phyloP scores from a whole-genome alignment of 805 yeast species.

The Metschnikowia koreensis region DNA sequence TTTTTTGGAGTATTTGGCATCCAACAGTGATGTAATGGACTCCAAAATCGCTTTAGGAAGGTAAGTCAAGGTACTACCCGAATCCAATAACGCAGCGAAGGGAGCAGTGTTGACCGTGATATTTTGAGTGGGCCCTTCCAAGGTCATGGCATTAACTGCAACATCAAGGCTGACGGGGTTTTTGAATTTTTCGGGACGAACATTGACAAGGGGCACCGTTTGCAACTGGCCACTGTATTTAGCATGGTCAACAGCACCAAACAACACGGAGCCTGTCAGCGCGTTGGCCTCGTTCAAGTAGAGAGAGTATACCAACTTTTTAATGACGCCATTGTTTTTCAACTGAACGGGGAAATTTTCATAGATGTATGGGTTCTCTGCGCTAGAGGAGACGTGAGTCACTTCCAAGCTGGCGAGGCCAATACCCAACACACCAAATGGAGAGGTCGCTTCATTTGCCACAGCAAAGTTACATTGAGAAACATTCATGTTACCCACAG shows the following conservation, averaged over 20 bases:
- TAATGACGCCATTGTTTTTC: constrained; percentile 55
- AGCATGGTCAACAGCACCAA: constrained; percentile 13
- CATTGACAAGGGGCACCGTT: constrained; percentile 46
- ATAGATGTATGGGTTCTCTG: not conserved
- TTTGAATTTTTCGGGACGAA: constrained; percentile 8
- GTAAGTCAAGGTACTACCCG: constrained; percentile 53
- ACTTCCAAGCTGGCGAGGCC: too few species aligned
- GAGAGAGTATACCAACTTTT: constrained; percentile 58
- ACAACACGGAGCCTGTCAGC: constrained; percentile 24
- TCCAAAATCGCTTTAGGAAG: constrained; percentile 38
- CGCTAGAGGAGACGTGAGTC: too few species aligned
- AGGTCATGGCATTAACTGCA: constrained; percentile 40
- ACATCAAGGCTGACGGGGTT: constrained; percentile 49
- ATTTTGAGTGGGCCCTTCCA: constrained; percentile 17
- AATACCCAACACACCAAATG: not conserved
- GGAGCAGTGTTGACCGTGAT: constrained; percentile 4
- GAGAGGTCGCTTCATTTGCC: not conserved
- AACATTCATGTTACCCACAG: not conserved
- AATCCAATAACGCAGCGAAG: constrained; percentile 39
- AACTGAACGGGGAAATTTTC: constrained; percentile 23
- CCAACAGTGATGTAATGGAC: constrained; percentile 14
- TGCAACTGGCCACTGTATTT: constrained; percentile 7
- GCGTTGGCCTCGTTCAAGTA: constrained; percentile 38
- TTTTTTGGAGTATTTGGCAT: not conserved
- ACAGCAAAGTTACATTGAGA: not conserved